Base-by-base conservation (phyloP, 2,329 filamentous ascomycete genomes). In the Monilinia fructicola region DNA sequence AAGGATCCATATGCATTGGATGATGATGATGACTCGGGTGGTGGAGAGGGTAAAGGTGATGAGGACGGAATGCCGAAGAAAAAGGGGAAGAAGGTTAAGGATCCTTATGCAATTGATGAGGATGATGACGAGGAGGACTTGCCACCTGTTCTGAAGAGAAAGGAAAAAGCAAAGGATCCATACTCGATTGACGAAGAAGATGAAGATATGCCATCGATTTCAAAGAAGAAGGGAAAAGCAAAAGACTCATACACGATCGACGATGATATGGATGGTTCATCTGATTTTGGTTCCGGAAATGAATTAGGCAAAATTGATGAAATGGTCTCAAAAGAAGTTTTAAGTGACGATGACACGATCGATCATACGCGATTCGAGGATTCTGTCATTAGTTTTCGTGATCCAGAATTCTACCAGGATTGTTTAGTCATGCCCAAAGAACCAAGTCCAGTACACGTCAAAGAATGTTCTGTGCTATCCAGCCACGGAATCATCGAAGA, bases 351-450 rank as follows among this genome's bases (percentile, higher is more conserved):
- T 31, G 54, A 63, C 23, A 61, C 44, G 4, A 50, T 61, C 18
- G 58, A 23, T 23, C 46, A 53, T 50, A n/a, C 35, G 18, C 12
- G 54, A 44, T 60, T 38, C 21, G 64, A 65, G n/a, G 66, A 67
- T 6, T 65, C 52, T 35, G 38, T 59, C 14, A 31, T 70, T 12
- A 71, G 67, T 59, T 73, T 73, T 65, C 69, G 70, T 3, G 71
- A 75, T 65, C 70, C 73, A 12, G 72, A 67, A 44, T 74, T 73
- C 26, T 74, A 73, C 60, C 67, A 72, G 7, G 73, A 76, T 64
- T 74, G 72, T 60, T 54, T 74, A 56, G 58, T 69, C 26, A 38
- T 46, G 40, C 50, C 65, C 7, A 55, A 66, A 3, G 54, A 58
- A 26, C 46, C 31, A 31, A 53, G 55, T 35, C 64, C 55, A n/a